These are phyloP conservation scores for Solanum gandarillasii DNA, from an alignment of 257 asterid genomes.

Conservation along the genomic window DNA sequence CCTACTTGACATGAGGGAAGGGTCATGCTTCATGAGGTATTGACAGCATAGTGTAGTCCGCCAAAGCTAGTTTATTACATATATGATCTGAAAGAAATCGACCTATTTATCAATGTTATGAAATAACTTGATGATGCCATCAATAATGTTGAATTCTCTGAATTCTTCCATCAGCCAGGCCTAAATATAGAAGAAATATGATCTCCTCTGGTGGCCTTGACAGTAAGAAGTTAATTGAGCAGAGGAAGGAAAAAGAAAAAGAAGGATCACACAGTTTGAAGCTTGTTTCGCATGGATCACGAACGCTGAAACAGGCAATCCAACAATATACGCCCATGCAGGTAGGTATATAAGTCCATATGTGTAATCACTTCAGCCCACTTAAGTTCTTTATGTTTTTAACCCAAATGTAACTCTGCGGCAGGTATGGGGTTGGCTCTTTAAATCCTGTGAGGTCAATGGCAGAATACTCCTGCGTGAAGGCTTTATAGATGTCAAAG, in stretches of 20 bases:
- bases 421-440: conserved; percentile 91
- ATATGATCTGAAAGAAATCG: background rate
- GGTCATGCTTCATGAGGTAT: conserved; percentile 89
- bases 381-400: background rate
- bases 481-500: conserved; percentile 56
- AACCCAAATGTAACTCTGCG: background rate
- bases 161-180: conserved; percentile 71
- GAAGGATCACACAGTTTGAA: conserved; percentile 42
- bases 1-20: conserved; percentile 63
- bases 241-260: conserved; percentile 29
- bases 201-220: conserved; percentile 22
- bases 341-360: conserved; percentile 39
- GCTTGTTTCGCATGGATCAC: conserved; percentile 64
- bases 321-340: conserved; percentile 68
- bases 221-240: conserved; percentile 27
- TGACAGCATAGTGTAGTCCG: background rate
- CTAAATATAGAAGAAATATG: conserved; percentile 51
- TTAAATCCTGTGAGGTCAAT: conserved; percentile 62
- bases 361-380: background rate
- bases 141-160: conserved; percentile 14
- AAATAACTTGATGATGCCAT: background rate
- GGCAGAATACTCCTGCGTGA: conserved; percentile 58
- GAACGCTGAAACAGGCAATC: conserved; percentile 51
- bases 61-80: background rate
- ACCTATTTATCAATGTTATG: background rate